phyloP scores from a whole-genome alignment of 352 stramenopile species.

The Pythium vanterpoolii region DNA sequence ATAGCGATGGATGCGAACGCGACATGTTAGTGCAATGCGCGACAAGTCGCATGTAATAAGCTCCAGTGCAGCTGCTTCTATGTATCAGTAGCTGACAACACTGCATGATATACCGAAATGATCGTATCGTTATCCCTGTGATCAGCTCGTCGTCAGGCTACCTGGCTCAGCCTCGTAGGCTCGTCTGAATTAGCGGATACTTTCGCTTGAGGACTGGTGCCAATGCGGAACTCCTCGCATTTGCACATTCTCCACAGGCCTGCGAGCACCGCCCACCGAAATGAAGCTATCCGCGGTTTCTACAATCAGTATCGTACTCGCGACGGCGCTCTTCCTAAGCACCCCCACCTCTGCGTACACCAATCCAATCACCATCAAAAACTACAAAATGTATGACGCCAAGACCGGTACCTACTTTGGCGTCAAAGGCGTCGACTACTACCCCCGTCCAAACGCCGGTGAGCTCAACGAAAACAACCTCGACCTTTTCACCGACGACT shows the following conservation, averaged over 20 bases:
- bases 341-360: conserved; percentile 28
- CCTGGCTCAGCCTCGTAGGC: neutral
- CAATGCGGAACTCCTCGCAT: neutral
- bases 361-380: conserved; percentile 56
- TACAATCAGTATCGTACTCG: neutral
- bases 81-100: neutral
- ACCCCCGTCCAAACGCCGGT: conserved; percentile 80
- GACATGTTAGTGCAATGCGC: conserved; percentile 1
- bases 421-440: conserved; percentile 84
- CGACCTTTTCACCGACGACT: conserved; percentile 84
- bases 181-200: too few species aligned
- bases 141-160: neutral
- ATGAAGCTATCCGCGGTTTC: neutral
- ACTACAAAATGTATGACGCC: conserved; percentile 78
- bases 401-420: conserved; percentile 66
- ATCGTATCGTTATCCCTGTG: neutral
- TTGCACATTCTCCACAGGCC: neutral
- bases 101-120: too few species aligned
- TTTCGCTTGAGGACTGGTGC: too few species aligned
- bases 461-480: conserved; percentile 65
- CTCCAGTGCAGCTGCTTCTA: neutral
- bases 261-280: neutral
- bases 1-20: too few species aligned
- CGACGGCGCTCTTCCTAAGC: neutral
- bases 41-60: neutral